These are phyloP conservation scores for Entomophthora muscae DNA, from an alignment of 371 early-diverging fungal species.

Conservation along the genomic window DNA sequence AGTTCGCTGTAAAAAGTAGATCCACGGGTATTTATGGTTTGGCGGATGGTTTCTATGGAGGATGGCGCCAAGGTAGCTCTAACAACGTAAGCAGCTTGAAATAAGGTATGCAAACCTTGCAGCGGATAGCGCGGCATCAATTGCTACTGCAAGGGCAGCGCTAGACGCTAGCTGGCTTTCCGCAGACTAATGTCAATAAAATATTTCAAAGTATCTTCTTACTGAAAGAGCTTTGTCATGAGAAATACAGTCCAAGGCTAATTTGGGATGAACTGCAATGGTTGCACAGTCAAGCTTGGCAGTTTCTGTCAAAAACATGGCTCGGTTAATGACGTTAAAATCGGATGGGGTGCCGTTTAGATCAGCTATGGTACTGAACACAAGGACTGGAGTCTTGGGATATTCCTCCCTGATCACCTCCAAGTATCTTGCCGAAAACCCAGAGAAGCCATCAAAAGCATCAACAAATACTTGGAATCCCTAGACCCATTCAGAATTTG, in stretches of 20 bases:
- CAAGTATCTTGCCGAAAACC: neutral
- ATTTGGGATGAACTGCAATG: neutral
- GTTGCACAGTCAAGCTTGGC: neutral
- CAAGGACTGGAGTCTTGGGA: neutral
- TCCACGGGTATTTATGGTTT: neutral
- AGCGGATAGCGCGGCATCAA: neutral
- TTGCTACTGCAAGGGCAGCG: neutral
- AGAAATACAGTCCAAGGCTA: neutral
- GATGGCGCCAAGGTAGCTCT: neutral
- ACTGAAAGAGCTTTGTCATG: neutral
- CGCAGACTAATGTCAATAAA: too few relatives aligned
- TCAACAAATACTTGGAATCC: neutral
- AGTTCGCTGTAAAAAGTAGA: neutral
- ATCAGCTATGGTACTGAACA: neutral
- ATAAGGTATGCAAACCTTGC: neutral
- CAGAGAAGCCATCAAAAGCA: neutral
- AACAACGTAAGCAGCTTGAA: neutral
- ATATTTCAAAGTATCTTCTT: too few relatives aligned
- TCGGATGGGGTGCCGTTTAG: neutral
- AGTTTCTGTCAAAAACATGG: neutral
- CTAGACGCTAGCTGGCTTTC: too few relatives aligned
- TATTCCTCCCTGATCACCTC: neutral
- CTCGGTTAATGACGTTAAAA: neutral
- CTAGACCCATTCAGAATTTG: neutral
- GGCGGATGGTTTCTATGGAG: neutral